Evolutionary conservation across 2,329 filamentous ascomycete species (phyloP).

Genomic region (Pseudocercospora macadamiae): DNA sequence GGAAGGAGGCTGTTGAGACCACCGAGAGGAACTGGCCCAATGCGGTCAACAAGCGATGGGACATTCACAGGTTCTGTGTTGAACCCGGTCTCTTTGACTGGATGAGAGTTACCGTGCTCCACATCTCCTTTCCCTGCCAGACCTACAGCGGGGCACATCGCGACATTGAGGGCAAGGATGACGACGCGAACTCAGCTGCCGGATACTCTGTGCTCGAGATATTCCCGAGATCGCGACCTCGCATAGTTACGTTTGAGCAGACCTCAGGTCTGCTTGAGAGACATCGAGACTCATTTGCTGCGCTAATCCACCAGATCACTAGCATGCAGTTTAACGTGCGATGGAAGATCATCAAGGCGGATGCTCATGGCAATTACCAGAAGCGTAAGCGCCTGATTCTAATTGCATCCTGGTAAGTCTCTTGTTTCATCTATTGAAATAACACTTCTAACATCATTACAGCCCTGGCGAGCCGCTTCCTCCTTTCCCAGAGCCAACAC

Average conservation of each 20-base stretch:
- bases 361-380: conserved; percentile 56
- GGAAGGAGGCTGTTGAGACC: too few relatives aligned
- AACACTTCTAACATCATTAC: conserved; percentile 34
- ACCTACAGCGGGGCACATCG: too few relatives aligned
- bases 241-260: conserved; percentile 77
- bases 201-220: conserved; percentile 52
- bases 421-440: neutral
- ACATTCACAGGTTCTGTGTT: too few relatives aligned
- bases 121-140: conserved; percentile 80
- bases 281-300: conserved; percentile 56
- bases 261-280: conserved; percentile 64
- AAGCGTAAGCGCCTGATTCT: conserved; percentile 53
- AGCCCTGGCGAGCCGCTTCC: conserved; percentile 73
- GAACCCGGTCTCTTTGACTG: too few relatives aligned
- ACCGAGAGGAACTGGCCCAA: too few relatives aligned
- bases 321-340: conserved; percentile 68
- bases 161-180: conserved; percentile 58
- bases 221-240: conserved; percentile 62
- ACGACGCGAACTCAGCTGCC: conserved; percentile 68
- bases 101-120: conserved; percentile 73
- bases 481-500: conserved; percentile 57
- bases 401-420: conserved; percentile 56
- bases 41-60: too few relatives aligned
- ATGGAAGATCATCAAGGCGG: conserved; percentile 63
- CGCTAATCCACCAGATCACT: conserved; percentile 67